Evolutionary conservation across 2,329 filamentous ascomycete species (phyloP).

Genomic region (Calonectria hongkongensis): DNA sequence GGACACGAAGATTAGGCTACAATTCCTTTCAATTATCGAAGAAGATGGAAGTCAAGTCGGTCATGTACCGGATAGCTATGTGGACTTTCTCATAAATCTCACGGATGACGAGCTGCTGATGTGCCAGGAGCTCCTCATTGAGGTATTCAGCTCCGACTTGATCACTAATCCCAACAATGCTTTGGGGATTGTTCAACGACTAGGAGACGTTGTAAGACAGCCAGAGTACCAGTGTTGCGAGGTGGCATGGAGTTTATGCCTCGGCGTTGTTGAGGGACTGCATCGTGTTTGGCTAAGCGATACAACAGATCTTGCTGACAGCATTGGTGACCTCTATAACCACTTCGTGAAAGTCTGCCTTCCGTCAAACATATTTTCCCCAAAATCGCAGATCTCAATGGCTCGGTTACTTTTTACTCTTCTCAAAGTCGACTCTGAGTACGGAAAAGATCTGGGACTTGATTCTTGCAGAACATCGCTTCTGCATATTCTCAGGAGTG

Average conservation of each 20-base stretch:
- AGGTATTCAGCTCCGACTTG: constrained; percentile 73
- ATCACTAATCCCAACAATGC: constrained; percentile 69
- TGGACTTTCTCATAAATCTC: constrained; percentile 70
- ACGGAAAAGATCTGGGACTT: constrained; percentile 75
- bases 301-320: constrained; percentile 75
- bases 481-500: constrained; percentile 81
- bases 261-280: constrained; percentile 81
- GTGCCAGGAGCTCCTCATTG: constrained; percentile 69
- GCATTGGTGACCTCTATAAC: constrained; percentile 84
- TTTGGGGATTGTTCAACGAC: constrained; percentile 67
- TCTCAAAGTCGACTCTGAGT: constrained; percentile 79
- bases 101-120: constrained; percentile 72
- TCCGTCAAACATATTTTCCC: constrained; percentile 81
- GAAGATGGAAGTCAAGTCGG: constrained; percentile 67
- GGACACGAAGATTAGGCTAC: constrained; percentile 68
- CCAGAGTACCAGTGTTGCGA: constrained; percentile 84
- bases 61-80: constrained; percentile 69
- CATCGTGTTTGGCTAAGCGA: constrained; percentile 78
- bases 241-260: constrained; percentile 78
- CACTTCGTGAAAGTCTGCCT: constrained; percentile 83
- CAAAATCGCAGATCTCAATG: constrained; percentile 79
- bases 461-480: constrained; percentile 81
- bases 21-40: constrained; percentile 66
- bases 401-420: constrained; percentile 82
- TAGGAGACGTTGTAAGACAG: constrained; percentile 71